Conservation (phyloP, 805 yeast species). For the Clavispora phyllophila region DNA sequence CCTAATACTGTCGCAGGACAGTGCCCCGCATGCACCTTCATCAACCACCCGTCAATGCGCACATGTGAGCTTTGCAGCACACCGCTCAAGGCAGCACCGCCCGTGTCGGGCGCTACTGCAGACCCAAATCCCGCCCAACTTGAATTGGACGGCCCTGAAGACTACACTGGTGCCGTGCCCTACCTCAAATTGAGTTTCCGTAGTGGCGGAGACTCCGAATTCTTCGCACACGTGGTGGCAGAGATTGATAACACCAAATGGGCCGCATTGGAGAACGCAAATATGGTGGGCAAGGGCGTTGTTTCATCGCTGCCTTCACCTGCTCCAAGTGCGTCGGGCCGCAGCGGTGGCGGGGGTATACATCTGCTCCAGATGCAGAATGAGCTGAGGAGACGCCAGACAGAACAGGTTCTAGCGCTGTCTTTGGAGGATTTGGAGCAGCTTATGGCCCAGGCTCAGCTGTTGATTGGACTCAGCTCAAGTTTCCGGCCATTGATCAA, state of each 20-base stretch:
- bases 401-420: slow-evolving; percentile 55
- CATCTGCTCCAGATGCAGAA: slow-evolving; percentile 61
- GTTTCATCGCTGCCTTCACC: background rate
- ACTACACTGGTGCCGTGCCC: slow-evolving; percentile 26
- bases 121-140: slow-evolving; percentile 21
- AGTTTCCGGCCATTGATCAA: slow-evolving; percentile 11
- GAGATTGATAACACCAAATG: slow-evolving; percentile 47
- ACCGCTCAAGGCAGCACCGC: slow-evolving; percentile 7
- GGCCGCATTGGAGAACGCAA: slow-evolving; percentile 33
- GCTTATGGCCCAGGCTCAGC: slow-evolving; percentile 72
- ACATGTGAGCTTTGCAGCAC: slow-evolving; percentile 88
- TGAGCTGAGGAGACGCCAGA: slow-evolving; percentile 49
- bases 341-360: slow-evolving; percentile 52
- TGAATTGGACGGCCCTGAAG: slow-evolving; percentile 28
- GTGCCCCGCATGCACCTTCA: slow-evolving; percentile 66
- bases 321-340: slow-evolving; percentile 11
- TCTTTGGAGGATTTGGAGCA: slow-evolving; percentile 76
- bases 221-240: slow-evolving; percentile 38
- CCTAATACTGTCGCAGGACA: slow-evolving; percentile 20
- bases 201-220: slow-evolving; percentile 58
- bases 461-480: slow-evolving; percentile 48
- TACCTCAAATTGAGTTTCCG: slow-evolving; percentile 72
- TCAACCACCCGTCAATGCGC: slow-evolving; percentile 73
- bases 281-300: slow-evolving; percentile 14
- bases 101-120: slow-evolving; percentile 17